Conservation (phyloP, 2,329 filamentous ascomycete genomes). For the Beauveria caledonica region DNA sequence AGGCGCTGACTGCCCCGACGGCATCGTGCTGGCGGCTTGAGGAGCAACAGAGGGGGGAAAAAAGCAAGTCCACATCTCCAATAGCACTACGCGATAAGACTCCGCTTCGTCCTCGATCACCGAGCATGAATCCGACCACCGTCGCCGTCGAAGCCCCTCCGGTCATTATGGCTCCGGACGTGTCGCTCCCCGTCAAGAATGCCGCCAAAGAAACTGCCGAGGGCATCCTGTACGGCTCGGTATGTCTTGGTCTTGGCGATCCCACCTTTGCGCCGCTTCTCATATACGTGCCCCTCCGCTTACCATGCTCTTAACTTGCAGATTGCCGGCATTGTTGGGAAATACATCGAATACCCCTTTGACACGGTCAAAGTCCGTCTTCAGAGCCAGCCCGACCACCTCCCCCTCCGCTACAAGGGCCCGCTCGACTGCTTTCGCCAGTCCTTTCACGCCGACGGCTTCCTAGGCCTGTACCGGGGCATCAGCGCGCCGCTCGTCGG, state of each 20-base stretch:
- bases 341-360: constrained; percentile 97
- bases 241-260: constrained; percentile 32
- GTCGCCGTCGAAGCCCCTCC: constrained; percentile 11
- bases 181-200: constrained; percentile 28
- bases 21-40: constrained; percentile 10
- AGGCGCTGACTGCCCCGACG: constrained; percentile 9
- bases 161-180: constrained; percentile 16
- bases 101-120: constrained; percentile 14
- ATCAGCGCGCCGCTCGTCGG: constrained; percentile 87
- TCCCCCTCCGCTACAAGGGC: constrained; percentile 74
- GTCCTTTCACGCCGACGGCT: constrained; percentile 70
- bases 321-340: constrained; percentile 80
- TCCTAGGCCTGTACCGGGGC: constrained; percentile 78
- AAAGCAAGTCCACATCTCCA: neutral
- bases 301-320: constrained; percentile 24
- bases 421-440: constrained; percentile 91
- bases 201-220: constrained; percentile 62
- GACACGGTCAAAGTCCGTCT: constrained; percentile 97
- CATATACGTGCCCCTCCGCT: neutral
- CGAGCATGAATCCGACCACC: constrained; percentile 14
- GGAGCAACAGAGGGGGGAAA: neutral
- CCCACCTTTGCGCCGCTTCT: neutral
- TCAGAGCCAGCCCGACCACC: constrained; percentile 84
- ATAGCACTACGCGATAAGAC: neutral
- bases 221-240: constrained; percentile 82